Evolutionary conservation across 805 yeast species (phyloP), one percentile per base, ranked within the genome.

Genomic region (Hanseniaspora lachancei): DNA sequence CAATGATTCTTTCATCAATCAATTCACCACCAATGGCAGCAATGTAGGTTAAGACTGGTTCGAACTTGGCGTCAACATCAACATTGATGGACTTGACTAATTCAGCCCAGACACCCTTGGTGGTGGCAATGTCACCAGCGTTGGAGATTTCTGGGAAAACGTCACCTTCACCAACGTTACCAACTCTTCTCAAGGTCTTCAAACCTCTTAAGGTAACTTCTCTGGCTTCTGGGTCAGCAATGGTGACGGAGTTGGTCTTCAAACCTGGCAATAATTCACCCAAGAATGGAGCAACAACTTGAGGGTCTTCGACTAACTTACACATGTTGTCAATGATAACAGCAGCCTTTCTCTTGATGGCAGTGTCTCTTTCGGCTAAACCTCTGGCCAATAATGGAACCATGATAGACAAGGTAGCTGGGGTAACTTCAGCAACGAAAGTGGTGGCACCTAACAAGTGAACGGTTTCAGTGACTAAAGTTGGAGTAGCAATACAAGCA

Each of bases 201-300:
- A 91, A 79, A 72, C 95, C 99, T 80, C 97, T 89, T 70, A 79
- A 79, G 67, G 98, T 93, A 72, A 93, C 97, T 65, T 86, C 91
- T 79, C 99, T 91, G 66, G 98, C 98, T 80, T 93, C 99, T 73
- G 99, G 99, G 77, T 93, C 98, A 75, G 98, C 98, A 77, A 93
- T 89, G 79, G 86, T 88, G 70, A 86, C 77, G 78, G 84, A 82
- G 86, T 93, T 93, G 72, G 82, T 74, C 83, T 87, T 87, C 76
- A 93, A 80, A 70, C 96, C 86, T 73, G 99, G 99, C 80, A 88
- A 85, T 70, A 93, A 82, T 72, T 84, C 86, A 76, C 79, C 78
- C 84, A 93, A 78, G 87, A 93, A 93, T 65, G 99, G 98, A 80
- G 97, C 99, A 77, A 93, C 95, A 72, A 93, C 95, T 79, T 93